Base-by-base conservation (phyloP, 2,329 filamentous ascomycete genomes). In the Exophiala aquamarina region DNA sequence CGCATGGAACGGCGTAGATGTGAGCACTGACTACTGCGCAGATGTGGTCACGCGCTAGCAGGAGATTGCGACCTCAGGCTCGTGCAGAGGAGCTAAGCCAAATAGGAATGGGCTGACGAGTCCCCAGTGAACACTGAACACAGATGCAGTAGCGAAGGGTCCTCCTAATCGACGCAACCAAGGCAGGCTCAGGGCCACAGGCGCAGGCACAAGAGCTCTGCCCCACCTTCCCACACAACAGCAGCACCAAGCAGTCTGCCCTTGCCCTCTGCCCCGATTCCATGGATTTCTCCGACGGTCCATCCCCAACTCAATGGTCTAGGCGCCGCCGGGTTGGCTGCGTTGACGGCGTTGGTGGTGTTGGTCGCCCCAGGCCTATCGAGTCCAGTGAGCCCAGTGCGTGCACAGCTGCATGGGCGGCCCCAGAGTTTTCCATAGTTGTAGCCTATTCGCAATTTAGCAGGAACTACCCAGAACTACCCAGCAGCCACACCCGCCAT, bases 61-160 rank as follows among this genome's bases (percentile, higher is more conserved):
- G 50, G 50, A 53, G 38, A 53, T 53, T 53, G 47, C 47, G 43
- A 42, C 39, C 29, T 21, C 28, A 15, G 26, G 46, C 28, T 50
- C 34, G 47, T 50, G 47, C 47, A 49, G 38, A 31, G 13, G 31
- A 15, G 15, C 47, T 40, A 50, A 26, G 11, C 9, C 35, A 13
- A 44, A 33, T 23, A 2, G 17, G 50, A 14, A n/a, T 53, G 47
- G 50, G 13, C 32, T 34, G 32, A 34, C 32, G 32, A 34, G 19
- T 9, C 35, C 35, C 4, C 17, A 15, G 11, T 9, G 35, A 37
- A 8, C 7, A n/a, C n/a, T 9, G 35, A 37, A 26, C 23, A 6
- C 15, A 21, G 13, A 7, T 37, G 43, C 48, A 50, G 38, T 34
- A 43, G 48, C 28, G 23, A 26, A 11, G 11, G 23, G 23, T 6